Conservation (phyloP, 495 filamentous ascomycete genomes). For the Penicillium goetzii region DNA sequence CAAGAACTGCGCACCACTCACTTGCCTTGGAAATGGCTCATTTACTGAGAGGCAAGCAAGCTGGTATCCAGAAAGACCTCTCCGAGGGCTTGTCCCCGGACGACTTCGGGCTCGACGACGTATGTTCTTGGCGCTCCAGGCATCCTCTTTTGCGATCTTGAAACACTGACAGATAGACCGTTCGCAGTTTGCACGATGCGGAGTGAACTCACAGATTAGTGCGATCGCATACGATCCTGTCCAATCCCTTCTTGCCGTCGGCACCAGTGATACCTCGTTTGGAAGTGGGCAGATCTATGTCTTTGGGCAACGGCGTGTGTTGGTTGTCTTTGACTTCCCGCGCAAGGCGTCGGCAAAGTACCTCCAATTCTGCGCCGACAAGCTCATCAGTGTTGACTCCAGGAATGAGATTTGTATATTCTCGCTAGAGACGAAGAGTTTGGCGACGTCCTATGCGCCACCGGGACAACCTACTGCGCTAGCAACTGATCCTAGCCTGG, state of each 20-base stretch:
- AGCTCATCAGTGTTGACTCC: slow-evolving; percentile 78
- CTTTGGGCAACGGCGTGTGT: slow-evolving; percentile 82
- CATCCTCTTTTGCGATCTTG: slow-evolving; percentile 29
- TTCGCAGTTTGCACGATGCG: slow-evolving; percentile 72
- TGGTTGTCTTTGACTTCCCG: slow-evolving; percentile 65
- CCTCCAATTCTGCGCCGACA: slow-evolving; percentile 77
- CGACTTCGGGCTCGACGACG: slow-evolving; percentile 81
- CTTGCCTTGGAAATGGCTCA: slow-evolving; percentile 63
- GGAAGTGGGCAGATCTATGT: slow-evolving; percentile 85
- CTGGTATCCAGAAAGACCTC: slow-evolving; percentile 87
- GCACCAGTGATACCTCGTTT: slow-evolving; percentile 79
- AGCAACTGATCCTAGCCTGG: slow-evolving; percentile 81
- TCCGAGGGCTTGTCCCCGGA: slow-evolving; percentile 76
- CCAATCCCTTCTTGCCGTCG: slow-evolving; percentile 91
- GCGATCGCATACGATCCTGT: slow-evolving; percentile 87
- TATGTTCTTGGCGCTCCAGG: slow-evolving; percentile 46
- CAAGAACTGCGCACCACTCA: slow-evolving; percentile 6
- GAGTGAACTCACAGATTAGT: slow-evolving; percentile 84
- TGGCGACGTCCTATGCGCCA: slow-evolving; percentile 68
- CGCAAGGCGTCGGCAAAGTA: slow-evolving; percentile 69
- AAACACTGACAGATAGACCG: slow-evolving; percentile 27
- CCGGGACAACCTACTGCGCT: slow-evolving; percentile 72
- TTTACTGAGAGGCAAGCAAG: slow-evolving; percentile 89
- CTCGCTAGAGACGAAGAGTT: slow-evolving; percentile 65
- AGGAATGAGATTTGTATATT: slow-evolving; percentile 83